Conservation (phyloP, 176 grass and related monocot genomes). For the Cenchrus purpureus region DNA sequence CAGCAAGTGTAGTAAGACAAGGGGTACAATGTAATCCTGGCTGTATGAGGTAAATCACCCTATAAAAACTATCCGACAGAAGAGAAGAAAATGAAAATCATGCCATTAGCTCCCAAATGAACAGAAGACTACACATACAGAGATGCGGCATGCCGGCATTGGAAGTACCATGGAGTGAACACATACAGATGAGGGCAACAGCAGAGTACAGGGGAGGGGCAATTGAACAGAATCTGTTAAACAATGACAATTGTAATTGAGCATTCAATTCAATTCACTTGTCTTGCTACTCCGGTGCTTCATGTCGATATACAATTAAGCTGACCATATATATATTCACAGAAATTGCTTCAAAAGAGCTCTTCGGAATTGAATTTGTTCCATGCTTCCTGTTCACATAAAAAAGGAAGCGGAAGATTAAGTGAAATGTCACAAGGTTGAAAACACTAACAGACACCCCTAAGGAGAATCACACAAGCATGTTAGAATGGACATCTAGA, state of each 20-base stretch:
- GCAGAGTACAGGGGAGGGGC: neutral
- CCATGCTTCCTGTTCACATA: conserved; percentile 62
- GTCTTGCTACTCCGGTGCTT: conserved; percentile 12
- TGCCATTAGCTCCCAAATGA: conserved; percentile 1
- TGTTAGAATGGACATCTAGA: neutral
- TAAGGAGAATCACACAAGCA: neutral
- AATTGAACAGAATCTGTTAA: neutral
- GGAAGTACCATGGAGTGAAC: conserved; percentile 1
- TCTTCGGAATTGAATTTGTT: conserved; percentile 74
- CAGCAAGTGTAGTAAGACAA: conserved; percentile 1
- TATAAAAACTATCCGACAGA: conserved; percentile 17
- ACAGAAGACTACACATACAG: conserved; percentile 21
- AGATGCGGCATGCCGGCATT: neutral
- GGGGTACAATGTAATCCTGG: conserved; percentile 2
- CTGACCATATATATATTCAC: conserved; percentile 26
- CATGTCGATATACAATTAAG: conserved; percentile 24
- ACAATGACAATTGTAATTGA: conserved; percentile 3
- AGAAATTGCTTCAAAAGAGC: conserved; percentile 53
- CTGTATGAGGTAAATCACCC: conserved; percentile 18
- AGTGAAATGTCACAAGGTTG: neutral
- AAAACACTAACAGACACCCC: neutral
- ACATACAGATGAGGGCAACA: neutral
- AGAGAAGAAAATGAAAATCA: neutral
- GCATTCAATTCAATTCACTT: neutral
- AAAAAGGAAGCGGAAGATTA: conserved; percentile 13